Percentiles rank a stretch among this genome's conserved stretches.
Evolutionary conservation across 768 basidiomycete genomes (phyloP).

Genomic region (Russula sp.): DNA sequence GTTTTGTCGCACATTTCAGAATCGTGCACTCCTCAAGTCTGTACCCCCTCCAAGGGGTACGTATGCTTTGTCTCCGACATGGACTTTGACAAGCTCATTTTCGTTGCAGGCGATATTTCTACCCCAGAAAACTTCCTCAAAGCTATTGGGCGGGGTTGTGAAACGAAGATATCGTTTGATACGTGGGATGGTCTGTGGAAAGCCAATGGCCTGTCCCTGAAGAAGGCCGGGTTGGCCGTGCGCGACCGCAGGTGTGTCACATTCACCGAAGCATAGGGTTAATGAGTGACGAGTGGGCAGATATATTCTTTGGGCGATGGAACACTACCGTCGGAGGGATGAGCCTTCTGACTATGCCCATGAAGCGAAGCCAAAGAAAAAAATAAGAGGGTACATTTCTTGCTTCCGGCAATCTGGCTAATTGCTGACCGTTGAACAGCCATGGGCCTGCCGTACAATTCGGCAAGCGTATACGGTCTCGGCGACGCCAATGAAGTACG

Average conservation of each 20-base stretch:
- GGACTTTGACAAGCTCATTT: not conserved
- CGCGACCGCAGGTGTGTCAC: constrained; percentile 60
- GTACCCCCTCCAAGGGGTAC: constrained; percentile 5
- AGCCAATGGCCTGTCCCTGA: constrained; percentile 47
- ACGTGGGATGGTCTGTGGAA: constrained; percentile 74
- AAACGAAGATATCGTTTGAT: constrained; percentile 55
- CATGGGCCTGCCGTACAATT: constrained; percentile 71
- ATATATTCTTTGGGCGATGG: constrained; percentile 81
- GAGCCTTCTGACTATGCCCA: constrained; percentile 56
- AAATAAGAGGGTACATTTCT: constrained; percentile 62
- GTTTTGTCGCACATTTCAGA: constrained; percentile 10
- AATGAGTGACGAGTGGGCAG: constrained; percentile 31
- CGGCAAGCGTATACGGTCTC: constrained; percentile 68
- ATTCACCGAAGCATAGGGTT: not conserved
- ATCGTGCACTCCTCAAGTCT: not conserved
- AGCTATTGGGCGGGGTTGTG: constrained; percentile 61
- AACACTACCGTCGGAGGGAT: constrained; percentile 59
- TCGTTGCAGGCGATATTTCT: constrained; percentile 38
- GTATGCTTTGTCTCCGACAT: not conserved
- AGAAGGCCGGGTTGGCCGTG: constrained; percentile 56
- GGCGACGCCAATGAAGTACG: constrained; percentile 15
- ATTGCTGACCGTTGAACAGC: constrained; percentile 30
- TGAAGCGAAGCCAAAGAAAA: constrained; percentile 63
- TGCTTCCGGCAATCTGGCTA: constrained; percentile 1
- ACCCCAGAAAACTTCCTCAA: constrained; percentile 61